Base-by-base conservation (phyloP, 2,329 filamentous ascomycete species). In the Paecilomyces sp. region DNA sequence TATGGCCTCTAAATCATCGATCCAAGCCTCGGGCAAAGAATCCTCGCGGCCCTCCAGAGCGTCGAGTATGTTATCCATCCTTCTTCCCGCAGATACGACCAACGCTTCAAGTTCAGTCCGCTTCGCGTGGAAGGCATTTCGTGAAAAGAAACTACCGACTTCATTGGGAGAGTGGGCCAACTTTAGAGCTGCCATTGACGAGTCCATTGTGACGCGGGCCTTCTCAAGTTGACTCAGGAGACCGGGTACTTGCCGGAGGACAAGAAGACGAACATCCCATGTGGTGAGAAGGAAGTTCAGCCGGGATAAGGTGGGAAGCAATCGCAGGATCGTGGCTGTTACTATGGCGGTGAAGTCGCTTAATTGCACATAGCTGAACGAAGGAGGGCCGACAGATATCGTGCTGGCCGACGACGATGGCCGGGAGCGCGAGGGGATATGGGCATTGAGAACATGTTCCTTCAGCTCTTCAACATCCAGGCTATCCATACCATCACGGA, bases 331-430 rank as follows among this genome's bases (percentile, higher is more conserved):
- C 34, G 93, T 96, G 30, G 92, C 90, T 1, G 94, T 97, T 59
- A 97, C 84, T 54, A 97, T 83, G 25, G 93, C 91, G 8, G 91
- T 92, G 68, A 96, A 86, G 73, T 97, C 94, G 67, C 94, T 92
- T 80, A 97, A 85, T 62, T 84, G 87, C 63, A 83, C 84, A 73
- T 90, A 90, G 51, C 79, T 74, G 58, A 75, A 69, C 58, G 72
- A 69, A 51, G 71, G 69, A 58, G 70, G 72, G 70, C 30, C 66
- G 59, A 71, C 75, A 55, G 79, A 81, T 15, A 75, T 71, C 51
- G 77, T 70, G 63, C 75, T 71, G 69, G 77, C 66, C 66, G 77
- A 66, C 70, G 79, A 69, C 71, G 74, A 67, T 72, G 84, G 78
- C 72, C 83, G 79, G 60, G 84, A 86, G 65, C 79, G 79, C 7